Base-by-base conservation (phyloP, 176 grass and related monocot species). In the Oryza rufipogon region DNA sequence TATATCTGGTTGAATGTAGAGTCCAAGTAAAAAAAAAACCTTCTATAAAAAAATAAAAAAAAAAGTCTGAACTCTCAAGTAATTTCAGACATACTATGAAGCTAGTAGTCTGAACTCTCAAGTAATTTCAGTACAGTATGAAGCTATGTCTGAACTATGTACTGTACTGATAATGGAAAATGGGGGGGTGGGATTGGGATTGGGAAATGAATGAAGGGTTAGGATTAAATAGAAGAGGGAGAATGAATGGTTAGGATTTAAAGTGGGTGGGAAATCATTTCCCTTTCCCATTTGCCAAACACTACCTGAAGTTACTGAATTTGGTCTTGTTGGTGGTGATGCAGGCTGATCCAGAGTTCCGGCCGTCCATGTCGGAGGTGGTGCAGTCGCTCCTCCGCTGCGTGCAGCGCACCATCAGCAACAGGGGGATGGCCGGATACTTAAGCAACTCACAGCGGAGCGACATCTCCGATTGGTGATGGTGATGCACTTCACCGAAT, bases 311-410 rank as follows among this genome's bases (percentile, higher is more conserved):
- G 11, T 34, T 49, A 14, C 76, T 83, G 45, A 47, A 67, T 15
- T 63, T 60, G 19, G 8, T 87, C 23, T 32, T 20, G 7, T 22
- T 65, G 77, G 81, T 71, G 61, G 32, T 23, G 46, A 85, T 76
- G 34, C 89, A 99, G 96, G 41, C 83, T 0, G 96, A 96, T 56
- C 87, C 93, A 33, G 89, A 91, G 66, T 80, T 91, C 75, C 86
- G 96, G 66, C 96, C 96, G 6, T 61, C 91, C 11, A 99, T 96
- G 89, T 96, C 91, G 2, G 96, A 99, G 78, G 91, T 96, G 68
- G 84, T 93, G 16, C 91, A 94, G 46, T 64, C 84, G 11, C 86
- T 99, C 48, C 75, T 87, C 58, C 88, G 77, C 61, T 92, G 96
- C 70, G 74, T 86, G 67, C 91, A 90, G 65, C 82, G 87, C 39